Evolutionary conservation across 2,329 filamentous ascomycete genomes (phyloP).

Genomic region (Venturia aucupariae): DNA sequence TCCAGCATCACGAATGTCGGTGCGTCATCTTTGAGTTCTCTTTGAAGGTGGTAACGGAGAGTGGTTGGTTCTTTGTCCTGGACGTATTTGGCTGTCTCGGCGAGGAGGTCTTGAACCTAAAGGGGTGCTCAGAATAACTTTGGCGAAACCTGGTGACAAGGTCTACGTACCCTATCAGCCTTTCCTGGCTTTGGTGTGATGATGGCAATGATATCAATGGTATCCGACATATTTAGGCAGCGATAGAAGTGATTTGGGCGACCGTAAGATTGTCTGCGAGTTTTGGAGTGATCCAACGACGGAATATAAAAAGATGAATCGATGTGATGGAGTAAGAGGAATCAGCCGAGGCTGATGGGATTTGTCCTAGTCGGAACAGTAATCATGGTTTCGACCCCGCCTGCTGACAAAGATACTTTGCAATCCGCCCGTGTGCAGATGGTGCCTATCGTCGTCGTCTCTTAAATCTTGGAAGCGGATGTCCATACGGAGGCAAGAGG

Average conservation of each 20-base stretch:
- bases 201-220: conserved; percentile 12
- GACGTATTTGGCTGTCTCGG: conserved; percentile 7
- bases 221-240: conserved; percentile 4
- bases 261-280: no score
- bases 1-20: conserved; percentile 13
- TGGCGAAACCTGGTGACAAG: background rate
- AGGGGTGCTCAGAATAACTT: background rate
- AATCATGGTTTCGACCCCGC: background rate
- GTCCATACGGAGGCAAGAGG: no score
- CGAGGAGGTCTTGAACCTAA: conserved; percentile 11
- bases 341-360: background rate
- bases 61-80: conserved; percentile 14
- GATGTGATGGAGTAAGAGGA: no score
- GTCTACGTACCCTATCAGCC: conserved; percentile 10
- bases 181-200: conserved; percentile 13
- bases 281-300: no score
- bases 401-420: background rate
- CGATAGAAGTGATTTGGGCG: background rate
- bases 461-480: no score
- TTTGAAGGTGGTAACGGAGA: conserved; percentile 12
- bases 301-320: no score
- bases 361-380: background rate
- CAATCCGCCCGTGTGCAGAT: background rate
- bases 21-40: conserved; percentile 9
- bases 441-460: no score